Base-by-base conservation (phyloP, 2,329 filamentous ascomycete genomes). In the Apiospora malaysiana region DNA sequence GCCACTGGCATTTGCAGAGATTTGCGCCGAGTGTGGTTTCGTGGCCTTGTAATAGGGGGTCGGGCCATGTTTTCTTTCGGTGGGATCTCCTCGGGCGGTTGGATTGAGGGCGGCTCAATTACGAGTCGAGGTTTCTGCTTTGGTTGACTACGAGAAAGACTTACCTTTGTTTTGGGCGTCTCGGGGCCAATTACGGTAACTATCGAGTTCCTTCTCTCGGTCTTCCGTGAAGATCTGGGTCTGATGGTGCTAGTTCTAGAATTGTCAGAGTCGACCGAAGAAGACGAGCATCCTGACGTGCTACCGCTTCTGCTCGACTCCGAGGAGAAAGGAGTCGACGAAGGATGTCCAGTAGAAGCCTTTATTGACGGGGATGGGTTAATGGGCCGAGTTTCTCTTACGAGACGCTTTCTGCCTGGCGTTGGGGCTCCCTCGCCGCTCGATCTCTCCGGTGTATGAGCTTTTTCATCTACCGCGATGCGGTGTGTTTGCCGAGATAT, bases 1-100 rank as follows among this genome's bases (percentile, higher is more conserved):
- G 67, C n/a, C 45, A 51, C 9, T 4, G 67, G 46, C 27, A 40
- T 40, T 32, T 49, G 67, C 27, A 68, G 47, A 4, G 65, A 67
- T 21, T 25, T 46, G 25, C 43, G 65, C 4, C 42, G 65, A 25
- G 40, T 27, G 16, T 40, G 56, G 18, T 40, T 18, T 27, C 51
- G 56, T 14, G 56, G 10, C 32, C 56, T 40, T 63, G 56, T 63
- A 18, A n/a, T 63, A 40, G 56, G 56, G 56, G 32, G 32, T 3
- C 18, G 32, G 3, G 56, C 6, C 32, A 40, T 40, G 18, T 63
- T 32, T 63, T 63, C 32, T 40, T 21, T 32, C 21, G 27, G 56
- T 14, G 56, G 32, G 21, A 23, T 21, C 18, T 21, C n/a, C 1
- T 40, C 56, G 4, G 7, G 12, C 5, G 56, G 37, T 6, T 63